phyloP scores from a whole-genome alignment of 768 basidiomycete species.

The Cyclocybe aegerita region DNA sequence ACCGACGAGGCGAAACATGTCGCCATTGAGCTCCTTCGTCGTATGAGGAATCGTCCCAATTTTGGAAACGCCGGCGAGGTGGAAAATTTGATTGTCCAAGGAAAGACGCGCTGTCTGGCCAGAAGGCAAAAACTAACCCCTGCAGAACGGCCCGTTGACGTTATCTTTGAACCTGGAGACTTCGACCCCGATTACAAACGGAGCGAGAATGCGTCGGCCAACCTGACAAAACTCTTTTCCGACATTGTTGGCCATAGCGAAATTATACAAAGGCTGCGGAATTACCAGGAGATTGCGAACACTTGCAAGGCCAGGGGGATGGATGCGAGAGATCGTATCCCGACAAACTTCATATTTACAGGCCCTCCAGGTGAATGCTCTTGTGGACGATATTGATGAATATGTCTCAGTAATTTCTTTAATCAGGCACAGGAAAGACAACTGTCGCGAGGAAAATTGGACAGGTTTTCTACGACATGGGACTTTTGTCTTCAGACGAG shows the following conservation, averaged over 20 bases:
- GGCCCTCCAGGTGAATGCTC: no score
- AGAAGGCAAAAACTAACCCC: slow-evolving; percentile 28
- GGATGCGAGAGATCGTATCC: slow-evolving; percentile 48
- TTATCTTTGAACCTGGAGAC: slow-evolving; percentile 53
- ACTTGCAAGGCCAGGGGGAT: slow-evolving; percentile 35
- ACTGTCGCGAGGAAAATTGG: slow-evolving; percentile 61
- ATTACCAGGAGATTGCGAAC: slow-evolving; percentile 50
- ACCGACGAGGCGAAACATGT: slow-evolving; percentile 56
- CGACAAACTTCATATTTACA: slow-evolving; percentile 47
- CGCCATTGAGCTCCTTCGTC: slow-evolving; percentile 48
- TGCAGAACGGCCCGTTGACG: slow-evolving; percentile 27
- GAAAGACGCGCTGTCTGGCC: slow-evolving; percentile 46
- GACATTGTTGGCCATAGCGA: slow-evolving; percentile 60
- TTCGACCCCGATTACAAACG: slow-evolving; percentile 64
- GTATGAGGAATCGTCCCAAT: slow-evolving; percentile 49
- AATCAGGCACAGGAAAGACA: slow-evolving; percentile 57
- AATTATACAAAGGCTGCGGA: slow-evolving; percentile 42
- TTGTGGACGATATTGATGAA: no score
- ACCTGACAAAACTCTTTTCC: slow-evolving; percentile 54
- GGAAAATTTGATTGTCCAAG: slow-evolving; percentile 54
- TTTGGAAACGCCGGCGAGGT: slow-evolving; percentile 69
- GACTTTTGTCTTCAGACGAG: slow-evolving; percentile 41
- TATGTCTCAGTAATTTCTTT: no score
- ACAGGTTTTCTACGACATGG: slow-evolving; percentile 63
- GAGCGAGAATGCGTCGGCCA: slow-evolving; percentile 38